Evolutionary conservation across 2,329 filamentous ascomycete species (phyloP).

Genomic region (Microsporum canis): DNA sequence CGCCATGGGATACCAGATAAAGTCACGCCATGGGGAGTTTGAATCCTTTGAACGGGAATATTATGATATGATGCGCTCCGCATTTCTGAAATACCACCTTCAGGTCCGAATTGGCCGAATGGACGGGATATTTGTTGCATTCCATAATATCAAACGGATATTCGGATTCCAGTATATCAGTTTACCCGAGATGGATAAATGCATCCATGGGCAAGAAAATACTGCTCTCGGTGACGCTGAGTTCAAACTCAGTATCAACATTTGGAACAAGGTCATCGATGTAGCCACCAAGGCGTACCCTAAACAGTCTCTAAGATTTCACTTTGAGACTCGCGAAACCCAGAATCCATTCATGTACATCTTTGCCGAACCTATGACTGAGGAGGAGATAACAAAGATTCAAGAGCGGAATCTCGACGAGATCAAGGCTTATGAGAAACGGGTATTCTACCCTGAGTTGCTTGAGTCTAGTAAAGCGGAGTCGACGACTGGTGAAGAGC

Average conservation of each 20-base stretch:
- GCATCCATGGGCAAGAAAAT: constrained; percentile 68
- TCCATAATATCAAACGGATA: constrained; percentile 86
- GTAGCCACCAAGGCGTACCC: constrained; percentile 66
- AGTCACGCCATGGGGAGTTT: constrained; percentile 60
- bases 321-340: constrained; percentile 62
- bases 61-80: constrained; percentile 89
- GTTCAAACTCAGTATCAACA: constrained; percentile 66
- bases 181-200: constrained; percentile 74
- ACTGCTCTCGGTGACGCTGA: constrained; percentile 64
- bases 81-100: constrained; percentile 91
- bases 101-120: constrained; percentile 96
- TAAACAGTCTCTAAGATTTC: constrained; percentile 59
- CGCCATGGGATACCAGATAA: constrained; percentile 80
- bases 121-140: constrained; percentile 97
- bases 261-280: constrained; percentile 71
- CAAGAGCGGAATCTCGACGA: constrained; percentile 56
- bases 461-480: constrained; percentile 11
- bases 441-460: constrained; percentile 28
- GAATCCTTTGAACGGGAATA: constrained; percentile 94
- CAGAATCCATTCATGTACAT: constrained; percentile 67
- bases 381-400: constrained; percentile 60
- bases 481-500: constrained; percentile 16
- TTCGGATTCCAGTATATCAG: constrained; percentile 96
- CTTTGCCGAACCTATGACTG: constrained; percentile 72
- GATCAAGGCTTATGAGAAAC: constrained; percentile 56